These are phyloP conservation scores for Polymyxa betae DNA, from an alignment of 208 protist genomes.

Conservation along the genomic window DNA sequence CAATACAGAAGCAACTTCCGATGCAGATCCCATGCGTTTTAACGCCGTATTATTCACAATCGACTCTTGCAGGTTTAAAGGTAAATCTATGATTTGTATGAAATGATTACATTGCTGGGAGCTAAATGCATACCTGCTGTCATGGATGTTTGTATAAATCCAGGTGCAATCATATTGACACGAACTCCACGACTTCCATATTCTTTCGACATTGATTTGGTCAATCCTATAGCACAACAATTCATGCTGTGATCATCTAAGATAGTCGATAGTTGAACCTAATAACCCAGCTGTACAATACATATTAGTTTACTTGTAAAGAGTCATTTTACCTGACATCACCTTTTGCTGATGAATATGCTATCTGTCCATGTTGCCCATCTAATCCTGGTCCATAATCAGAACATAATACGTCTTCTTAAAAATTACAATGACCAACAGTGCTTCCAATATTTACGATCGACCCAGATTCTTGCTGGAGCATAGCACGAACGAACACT, in stretches of 20 bases:
- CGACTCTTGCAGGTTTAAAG: not conserved
- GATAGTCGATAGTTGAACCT: not conserved
- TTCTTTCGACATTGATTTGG: constrained; percentile 47
- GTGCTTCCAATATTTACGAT: constrained; percentile 14
- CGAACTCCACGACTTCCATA: not conserved
- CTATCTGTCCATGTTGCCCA: constrained; percentile 20
- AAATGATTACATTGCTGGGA: not conserved
- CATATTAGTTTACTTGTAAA: not conserved
- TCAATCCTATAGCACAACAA: not conserved
- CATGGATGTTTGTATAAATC: not conserved
- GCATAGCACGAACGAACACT: not conserved
- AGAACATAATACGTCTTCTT: not conserved
- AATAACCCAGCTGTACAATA: constrained; percentile 33
- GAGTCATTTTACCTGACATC: not conserved
- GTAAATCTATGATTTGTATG: not conserved
- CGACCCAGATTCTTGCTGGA: not conserved
- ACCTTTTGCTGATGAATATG: constrained; percentile 38
- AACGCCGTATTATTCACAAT: not conserved
- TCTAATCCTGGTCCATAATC: not conserved
- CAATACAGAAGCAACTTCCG: not conserved
- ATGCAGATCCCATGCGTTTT: not conserved
- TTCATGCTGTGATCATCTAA: not conserved
- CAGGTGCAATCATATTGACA: constrained; percentile 47
- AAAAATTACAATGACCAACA: constrained; percentile 17
- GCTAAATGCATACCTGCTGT: not conserved